Conservation (phyloP, 2,329 filamentous ascomycete species). For the Verticillium isaacii region DNA sequence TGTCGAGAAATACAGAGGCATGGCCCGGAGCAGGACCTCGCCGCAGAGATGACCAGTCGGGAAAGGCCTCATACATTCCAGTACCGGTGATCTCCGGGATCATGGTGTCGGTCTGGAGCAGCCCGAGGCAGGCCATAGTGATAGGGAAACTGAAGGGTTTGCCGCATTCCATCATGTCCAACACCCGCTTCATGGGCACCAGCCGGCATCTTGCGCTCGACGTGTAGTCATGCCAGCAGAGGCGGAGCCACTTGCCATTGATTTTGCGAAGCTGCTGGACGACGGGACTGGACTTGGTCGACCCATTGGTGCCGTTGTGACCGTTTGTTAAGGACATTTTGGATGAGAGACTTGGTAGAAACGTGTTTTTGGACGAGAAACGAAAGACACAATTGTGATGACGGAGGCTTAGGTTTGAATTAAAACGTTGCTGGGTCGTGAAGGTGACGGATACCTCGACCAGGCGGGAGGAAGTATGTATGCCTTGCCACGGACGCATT, state of each 20-base stretch:
- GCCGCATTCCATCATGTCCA: slow-evolving; percentile 36
- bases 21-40: slow-evolving; percentile 55
- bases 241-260: neutral
- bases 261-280: neutral
- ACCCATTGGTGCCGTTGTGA: neutral
- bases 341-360: neutral
- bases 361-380: neutral
- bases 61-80: slow-evolving; percentile 62
- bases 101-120: slow-evolving; percentile 62
- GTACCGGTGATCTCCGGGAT: slow-evolving; percentile 49
- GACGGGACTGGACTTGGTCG: neutral
- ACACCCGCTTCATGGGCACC: slow-evolving; percentile 56
- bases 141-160: slow-evolving; percentile 51
- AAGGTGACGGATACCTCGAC: neutral
- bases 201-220: neutral
- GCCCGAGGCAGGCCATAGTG: slow-evolving; percentile 57
- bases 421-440: neutral
- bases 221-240: neutral
- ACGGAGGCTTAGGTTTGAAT: neutral
- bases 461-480: neutral
- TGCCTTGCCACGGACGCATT: neutral
- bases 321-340: neutral
- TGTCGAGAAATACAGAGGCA: slow-evolving; percentile 63
- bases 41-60: slow-evolving; percentile 60
- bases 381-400: neutral